Evolutionary conservation across 495 filamentous ascomycete species (phyloP), one percentile per base, ranked within the genome.

Genomic region (Clavariopsis aquatica): DNA sequence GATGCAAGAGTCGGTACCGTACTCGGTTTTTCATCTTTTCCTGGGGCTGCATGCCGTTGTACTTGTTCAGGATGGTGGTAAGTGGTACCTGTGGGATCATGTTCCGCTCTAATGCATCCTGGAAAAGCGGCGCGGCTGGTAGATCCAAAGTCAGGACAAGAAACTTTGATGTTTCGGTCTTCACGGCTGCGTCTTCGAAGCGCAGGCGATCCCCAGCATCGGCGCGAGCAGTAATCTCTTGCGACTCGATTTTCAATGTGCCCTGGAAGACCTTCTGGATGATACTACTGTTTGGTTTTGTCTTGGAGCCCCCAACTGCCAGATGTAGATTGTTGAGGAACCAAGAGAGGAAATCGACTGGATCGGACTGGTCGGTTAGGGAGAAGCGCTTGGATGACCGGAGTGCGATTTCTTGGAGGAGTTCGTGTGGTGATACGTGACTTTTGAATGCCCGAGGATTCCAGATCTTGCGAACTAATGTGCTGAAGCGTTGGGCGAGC

Each of bases 1-100:
- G 95, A 72, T 96, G 94, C 47, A 96, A 80, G 1, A 99, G 83
- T 8, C 95, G 87, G 76, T 97, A 96, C 43, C 94, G 85, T 66
- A 89, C 87, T 52, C 94, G 87, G 59, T 90, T 87, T 59, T 90
- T 87, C 57, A 93, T 81, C 67, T 93, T 91, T 70, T 98, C 94
- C 72, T 96, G 93, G 1, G 91, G 85, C 24, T 85, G 87, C 22
- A 91, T 72, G 60, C 94, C 94, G 77, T 98, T 92, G 78, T 99
- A 99, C 75, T 99, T 99, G 61, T 86, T 83, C 20, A 99, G 81
- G 65, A 98, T 87, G 29, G 83, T 86, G n/a, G 90, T 89, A 13
- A 99, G 83, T 0, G 93, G 91, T 8, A 98, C 86, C 71, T 97
- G 94, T 2, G 94, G 94, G 74, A 99, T 98, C 76, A 96, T 97